phyloP scores from a whole-genome alignment of 495 filamentous ascomycete species.

The Trichoderma asperelloides region DNA sequence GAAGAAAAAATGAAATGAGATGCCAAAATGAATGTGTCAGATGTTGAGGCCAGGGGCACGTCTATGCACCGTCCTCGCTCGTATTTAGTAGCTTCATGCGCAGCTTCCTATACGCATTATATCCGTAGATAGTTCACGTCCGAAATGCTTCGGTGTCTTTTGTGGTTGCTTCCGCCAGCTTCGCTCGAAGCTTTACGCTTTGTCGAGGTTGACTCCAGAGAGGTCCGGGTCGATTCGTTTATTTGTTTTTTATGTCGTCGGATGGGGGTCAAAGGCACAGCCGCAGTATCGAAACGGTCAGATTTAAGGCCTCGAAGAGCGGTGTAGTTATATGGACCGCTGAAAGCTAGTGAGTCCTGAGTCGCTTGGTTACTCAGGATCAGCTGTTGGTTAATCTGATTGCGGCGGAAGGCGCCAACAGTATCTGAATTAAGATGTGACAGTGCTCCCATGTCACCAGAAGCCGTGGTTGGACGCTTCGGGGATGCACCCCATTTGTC shows the following conservation, averaged over 20 bases:
- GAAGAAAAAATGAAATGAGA: not conserved
- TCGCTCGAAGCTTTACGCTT: slow-evolving; percentile 42
- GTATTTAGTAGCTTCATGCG: not conserved
- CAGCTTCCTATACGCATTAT: slow-evolving; percentile 6
- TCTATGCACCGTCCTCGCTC: slow-evolving; percentile 9
- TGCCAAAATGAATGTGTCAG: not conserved
- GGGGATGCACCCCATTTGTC: slow-evolving; percentile 40
- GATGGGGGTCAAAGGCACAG: slow-evolving; percentile 45
- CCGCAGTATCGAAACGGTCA: slow-evolving; percentile 43
- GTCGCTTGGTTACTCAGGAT: slow-evolving; percentile 50
- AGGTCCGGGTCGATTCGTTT: slow-evolving; percentile 28
- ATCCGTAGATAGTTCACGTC: slow-evolving; percentile 26
- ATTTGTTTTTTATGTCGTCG: slow-evolving; percentile 37
- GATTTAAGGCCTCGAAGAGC: slow-evolving; percentile 47
- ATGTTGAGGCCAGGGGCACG: not conserved
- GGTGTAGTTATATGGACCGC: slow-evolving; percentile 40
- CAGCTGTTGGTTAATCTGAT: slow-evolving; percentile 65
- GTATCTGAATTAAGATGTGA: slow-evolving; percentile 41
- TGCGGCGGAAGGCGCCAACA: slow-evolving; percentile 70
- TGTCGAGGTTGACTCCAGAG: slow-evolving; percentile 28
- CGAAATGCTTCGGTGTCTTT: slow-evolving; percentile 41
- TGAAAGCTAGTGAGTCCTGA: slow-evolving; percentile 44
- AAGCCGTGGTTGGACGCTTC: slow-evolving; percentile 42
- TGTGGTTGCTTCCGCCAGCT: slow-evolving; percentile 29
- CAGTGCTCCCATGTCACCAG: slow-evolving; percentile 32